These are phyloP conservation scores for Ustilago sp. DNA, from an alignment of 1,284 basidiomycete genomes.

Conservation along the genomic window DNA sequence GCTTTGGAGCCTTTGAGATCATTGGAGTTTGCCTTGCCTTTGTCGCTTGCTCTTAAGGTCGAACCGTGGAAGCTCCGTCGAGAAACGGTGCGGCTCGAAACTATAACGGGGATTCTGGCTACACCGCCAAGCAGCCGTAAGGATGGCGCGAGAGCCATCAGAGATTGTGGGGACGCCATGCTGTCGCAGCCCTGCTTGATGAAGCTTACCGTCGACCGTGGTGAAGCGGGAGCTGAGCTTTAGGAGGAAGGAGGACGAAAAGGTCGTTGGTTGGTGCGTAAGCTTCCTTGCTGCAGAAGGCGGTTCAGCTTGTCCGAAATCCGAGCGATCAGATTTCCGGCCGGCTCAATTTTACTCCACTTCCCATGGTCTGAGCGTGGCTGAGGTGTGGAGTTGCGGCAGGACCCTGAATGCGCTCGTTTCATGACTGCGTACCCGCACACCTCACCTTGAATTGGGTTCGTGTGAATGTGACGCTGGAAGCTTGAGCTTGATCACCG, in stretches of 20 bases:
- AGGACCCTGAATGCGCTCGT: slow-evolving; percentile 29
- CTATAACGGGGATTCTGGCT: neutral
- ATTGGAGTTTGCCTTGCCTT: slow-evolving; percentile 7
- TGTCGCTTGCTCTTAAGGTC: neutral
- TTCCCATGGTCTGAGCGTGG: slow-evolving; percentile 18
- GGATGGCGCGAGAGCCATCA: slow-evolving; percentile 15
- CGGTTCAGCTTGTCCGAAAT: slow-evolving; percentile 15
- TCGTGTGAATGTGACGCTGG: neutral
- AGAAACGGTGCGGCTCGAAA: slow-evolving; percentile 14
- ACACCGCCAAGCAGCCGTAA: slow-evolving; percentile 17
- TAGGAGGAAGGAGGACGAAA: neutral
- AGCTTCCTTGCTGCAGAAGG: neutral
- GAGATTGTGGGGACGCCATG: slow-evolving; percentile 8
- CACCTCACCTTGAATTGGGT: neutral
- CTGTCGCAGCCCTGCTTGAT: neutral
- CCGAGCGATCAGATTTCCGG: slow-evolving; percentile 29
- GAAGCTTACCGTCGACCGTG: neutral
- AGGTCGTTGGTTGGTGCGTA: slow-evolving; percentile 1
- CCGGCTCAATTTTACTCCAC: slow-evolving; percentile 22
- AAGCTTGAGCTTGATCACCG: neutral
- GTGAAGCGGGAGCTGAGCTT: neutral
- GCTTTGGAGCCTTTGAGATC: slow-evolving; percentile 33
- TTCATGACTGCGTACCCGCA: neutral
- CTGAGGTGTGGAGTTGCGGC: slow-evolving; percentile 16
- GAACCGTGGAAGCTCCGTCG: slow-evolving; percentile 14